Percentiles rank a stretch among this genome's conserved stretches.
Evolutionary conservation across 2,329 filamentous ascomycete genomes (phyloP).

Genomic region (Cyclaneusma minus): DNA sequence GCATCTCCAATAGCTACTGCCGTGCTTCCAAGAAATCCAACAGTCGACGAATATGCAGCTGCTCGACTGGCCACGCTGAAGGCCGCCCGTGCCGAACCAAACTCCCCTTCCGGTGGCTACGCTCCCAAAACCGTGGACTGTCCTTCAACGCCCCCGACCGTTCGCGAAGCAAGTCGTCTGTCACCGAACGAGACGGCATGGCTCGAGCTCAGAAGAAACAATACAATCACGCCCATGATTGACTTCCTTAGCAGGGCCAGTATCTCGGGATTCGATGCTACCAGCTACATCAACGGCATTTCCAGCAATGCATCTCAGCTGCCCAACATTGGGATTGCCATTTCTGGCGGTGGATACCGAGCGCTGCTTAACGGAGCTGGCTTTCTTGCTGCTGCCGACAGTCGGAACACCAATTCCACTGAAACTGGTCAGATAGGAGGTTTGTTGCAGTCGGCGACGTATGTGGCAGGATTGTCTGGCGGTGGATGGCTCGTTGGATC

Average conservation of each 20-base stretch:
- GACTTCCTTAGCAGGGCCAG: constrained; percentile 55
- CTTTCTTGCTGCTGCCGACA: constrained; percentile 65
- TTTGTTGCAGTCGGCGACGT: constrained; percentile 66
- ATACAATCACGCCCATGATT: constrained; percentile 61
- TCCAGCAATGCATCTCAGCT: constrained; percentile 37
- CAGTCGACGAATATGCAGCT: too few species aligned
- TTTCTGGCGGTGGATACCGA: constrained; percentile 74
- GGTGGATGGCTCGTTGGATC: constrained; percentile 78
- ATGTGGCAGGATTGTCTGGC: constrained; percentile 66
- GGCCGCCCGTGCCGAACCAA: constrained; percentile 17
- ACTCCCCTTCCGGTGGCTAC: constrained; percentile 45
- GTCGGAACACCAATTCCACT: constrained; percentile 47
- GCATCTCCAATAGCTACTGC: too few species aligned
- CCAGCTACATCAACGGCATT: constrained; percentile 49
- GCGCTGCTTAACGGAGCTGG: constrained; percentile 78
- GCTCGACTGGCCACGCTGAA: too few species aligned
- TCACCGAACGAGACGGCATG: constrained; percentile 59
- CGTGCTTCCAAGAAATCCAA: too few species aligned
- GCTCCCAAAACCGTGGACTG: constrained; percentile 53
- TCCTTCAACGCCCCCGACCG: constrained; percentile 49
- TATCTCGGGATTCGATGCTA: constrained; percentile 67
- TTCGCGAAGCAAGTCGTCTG: constrained; percentile 46
- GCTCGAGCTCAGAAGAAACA: constrained; percentile 54
- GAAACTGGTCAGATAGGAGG: constrained; percentile 58
- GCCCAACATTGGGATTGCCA: constrained; percentile 59